A percentile compares a stretch with the other conserved stretches of the same genome.
phyloP scores from a whole-genome alignment of 371 early-diverging fungal species.

The Smittium culicis region DNA sequence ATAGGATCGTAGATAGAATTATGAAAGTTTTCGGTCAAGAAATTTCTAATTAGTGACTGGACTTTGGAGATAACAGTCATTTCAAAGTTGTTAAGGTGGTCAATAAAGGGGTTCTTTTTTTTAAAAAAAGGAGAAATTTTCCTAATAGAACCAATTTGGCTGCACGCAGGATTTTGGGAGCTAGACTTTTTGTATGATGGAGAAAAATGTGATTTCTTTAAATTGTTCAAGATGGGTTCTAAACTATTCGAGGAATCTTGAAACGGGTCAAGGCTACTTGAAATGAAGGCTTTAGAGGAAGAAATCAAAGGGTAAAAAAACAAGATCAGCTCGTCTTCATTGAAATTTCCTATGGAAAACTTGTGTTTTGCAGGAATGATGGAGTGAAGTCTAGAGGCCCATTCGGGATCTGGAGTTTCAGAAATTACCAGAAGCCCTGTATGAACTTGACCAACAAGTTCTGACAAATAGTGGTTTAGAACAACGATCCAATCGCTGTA shows the following conservation, averaged over 20 bases:
- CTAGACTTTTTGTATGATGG: not conserved
- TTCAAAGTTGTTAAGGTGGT: not conserved
- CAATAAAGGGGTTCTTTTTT: not conserved
- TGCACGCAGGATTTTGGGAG: not conserved
- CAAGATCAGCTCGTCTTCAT: not conserved
- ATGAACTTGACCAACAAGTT: not conserved
- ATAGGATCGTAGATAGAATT: too few species aligned
- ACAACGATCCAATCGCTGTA: not conserved
- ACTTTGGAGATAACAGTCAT: not conserved
- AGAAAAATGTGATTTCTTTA: not conserved
- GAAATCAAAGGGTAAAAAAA: not conserved
- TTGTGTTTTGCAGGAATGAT: not conserved
- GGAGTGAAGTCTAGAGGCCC: not conserved
- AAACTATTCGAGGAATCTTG: not conserved
- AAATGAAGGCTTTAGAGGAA: not conserved
- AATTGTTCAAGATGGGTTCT: not conserved
- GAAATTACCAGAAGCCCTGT: not conserved
- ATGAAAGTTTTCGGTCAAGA: not conserved
- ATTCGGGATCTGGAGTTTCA: not conserved
- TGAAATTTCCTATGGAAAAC: not conserved
- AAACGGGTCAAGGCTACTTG: not conserved
- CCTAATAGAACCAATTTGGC: not conserved
- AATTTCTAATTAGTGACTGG: not conserved
- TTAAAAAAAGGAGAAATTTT: not conserved
- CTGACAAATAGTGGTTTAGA: not conserved